phyloP scores from a whole-genome alignment of 164 flowering plant species.

The Liquidambar formosana region DNA sequence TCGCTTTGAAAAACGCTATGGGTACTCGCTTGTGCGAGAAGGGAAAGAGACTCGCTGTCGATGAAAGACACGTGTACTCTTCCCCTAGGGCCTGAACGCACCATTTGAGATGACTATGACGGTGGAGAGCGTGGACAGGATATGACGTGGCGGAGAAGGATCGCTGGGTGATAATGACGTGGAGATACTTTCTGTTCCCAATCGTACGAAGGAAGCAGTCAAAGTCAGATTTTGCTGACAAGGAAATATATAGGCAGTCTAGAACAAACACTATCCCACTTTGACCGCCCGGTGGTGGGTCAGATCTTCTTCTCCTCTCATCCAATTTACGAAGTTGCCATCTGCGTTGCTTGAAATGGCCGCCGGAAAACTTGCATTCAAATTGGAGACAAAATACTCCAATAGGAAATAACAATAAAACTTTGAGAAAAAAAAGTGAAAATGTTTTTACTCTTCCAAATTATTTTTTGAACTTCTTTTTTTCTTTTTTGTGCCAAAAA shows the following conservation, averaged over 20 bases:
- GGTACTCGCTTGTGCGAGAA: neutral
- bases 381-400: too few species aligned
- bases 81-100: too few species aligned
- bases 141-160: conserved; percentile 2
- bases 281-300: conserved; percentile 20
- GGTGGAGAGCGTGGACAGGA: too few species aligned
- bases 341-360: neutral
- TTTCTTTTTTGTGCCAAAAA: too few species aligned
- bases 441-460: too few species aligned
- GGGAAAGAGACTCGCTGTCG: neutral
- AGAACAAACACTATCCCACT: conserved; percentile 9
- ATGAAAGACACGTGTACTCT: neutral
- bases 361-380: neutral
- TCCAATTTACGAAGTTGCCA: too few species aligned
- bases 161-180: too few species aligned
- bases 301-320: neutral
- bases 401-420: too few species aligned
- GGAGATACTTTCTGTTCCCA: neutral
- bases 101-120: neutral
- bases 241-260: conserved; percentile 15
- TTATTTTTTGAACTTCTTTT: too few species aligned
- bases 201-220: conserved; percentile 2
- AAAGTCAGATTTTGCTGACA: conserved; percentile 33
- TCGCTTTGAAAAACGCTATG: neutral
- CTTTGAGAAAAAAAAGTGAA: too few species aligned